A percentile compares a stretch with the other conserved stretches of the same genome.
phyloP scores from a whole-genome alignment of 495 filamentous ascomycete species.

The Trichoderma erinaceum region DNA sequence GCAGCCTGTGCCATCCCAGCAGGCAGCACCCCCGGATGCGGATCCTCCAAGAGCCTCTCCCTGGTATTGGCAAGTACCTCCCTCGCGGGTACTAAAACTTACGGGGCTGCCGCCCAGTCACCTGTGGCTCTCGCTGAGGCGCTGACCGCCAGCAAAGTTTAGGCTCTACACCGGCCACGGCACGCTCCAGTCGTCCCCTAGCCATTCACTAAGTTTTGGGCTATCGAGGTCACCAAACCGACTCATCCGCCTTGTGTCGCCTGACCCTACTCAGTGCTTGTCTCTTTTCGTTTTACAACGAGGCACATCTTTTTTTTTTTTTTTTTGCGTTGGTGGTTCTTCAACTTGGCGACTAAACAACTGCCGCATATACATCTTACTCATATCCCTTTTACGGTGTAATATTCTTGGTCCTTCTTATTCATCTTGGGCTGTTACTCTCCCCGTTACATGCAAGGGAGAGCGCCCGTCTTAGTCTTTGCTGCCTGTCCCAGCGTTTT shows the following conservation, averaged over 20 bases:
- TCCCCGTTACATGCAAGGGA: slow-evolving; percentile 9
- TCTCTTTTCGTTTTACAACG: neutral
- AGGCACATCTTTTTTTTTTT: neutral
- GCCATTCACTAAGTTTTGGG: neutral
- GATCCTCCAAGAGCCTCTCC: neutral
- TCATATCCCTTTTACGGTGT: neutral
- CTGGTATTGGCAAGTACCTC: neutral
- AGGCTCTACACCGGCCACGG: neutral
- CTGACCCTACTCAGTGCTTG: neutral
- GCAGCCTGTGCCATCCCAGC: neutral
- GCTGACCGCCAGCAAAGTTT: slow-evolving; percentile 6
- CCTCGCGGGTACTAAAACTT: neutral
- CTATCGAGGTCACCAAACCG: slow-evolving; percentile 3
- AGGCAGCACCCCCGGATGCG: slow-evolving; percentile 2
- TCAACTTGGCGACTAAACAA: neutral
- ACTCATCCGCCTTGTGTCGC: slow-evolving; percentile 13
- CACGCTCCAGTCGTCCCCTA: neutral
- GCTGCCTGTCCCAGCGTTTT: neutral
- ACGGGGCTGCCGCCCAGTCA: neutral
- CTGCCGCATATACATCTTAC: neutral
- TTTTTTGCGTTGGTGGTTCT: neutral
- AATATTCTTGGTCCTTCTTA: slow-evolving; percentile 1
- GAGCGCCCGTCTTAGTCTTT: neutral
- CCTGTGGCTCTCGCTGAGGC: slow-evolving; percentile 9
- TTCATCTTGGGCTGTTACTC: neutral